Base-by-base conservation (phyloP, 2,329 filamentous ascomycete genomes). In the Bipolaris oryzae region DNA sequence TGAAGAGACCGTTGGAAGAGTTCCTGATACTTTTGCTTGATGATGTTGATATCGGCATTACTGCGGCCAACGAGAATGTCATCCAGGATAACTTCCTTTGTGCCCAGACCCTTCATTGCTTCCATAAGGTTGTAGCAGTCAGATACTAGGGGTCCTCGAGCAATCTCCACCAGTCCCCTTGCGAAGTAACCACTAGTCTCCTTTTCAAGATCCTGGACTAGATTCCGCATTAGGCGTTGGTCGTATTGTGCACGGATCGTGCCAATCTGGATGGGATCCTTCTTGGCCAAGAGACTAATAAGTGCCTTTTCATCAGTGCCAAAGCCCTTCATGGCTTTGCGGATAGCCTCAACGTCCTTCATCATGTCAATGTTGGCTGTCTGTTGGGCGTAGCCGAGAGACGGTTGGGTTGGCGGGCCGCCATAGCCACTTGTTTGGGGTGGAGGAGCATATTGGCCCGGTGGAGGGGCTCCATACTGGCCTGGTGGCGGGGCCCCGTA, bases 251-350 rank as follows among this genome's bases (percentile, higher is more conserved):
- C 87, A 83, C 82, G 79, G 50, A 86, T 78, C 6, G 72, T 72
- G 45, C 88, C 85, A 60, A 95, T 84, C 73, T 96, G 90, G 4
- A 92, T 80, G 1, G 93, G 89, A 62, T 96, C 91, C 61, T 92
- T 88, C 64, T 82, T 85, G 2, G 89, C 79, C 7, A 98, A 80
- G 3, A 88, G 79, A 2, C 81, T 79, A 61, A 96, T 93, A 15
- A 98, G 79, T 0, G 84, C 76, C 68, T 87, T 89, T 75, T 97
- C 93, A 69, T 98, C 87, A 0, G 93, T 97, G 33, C 93, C 94
- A 60, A 96, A 91, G 0, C 92, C 92, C 76, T 96, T 96, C 92
- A 97, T 96, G 2, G 94, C 91, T 65, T 84, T 84, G 50, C 91
- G 86, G 20, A 96, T 80, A 3, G 82, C 85, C 55, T 92, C 85